A percentile compares a stretch with the other conserved stretches of the same genome.
Conservation (phyloP, 805 yeast species). For the Sugiyamaella marilandica region DNA sequence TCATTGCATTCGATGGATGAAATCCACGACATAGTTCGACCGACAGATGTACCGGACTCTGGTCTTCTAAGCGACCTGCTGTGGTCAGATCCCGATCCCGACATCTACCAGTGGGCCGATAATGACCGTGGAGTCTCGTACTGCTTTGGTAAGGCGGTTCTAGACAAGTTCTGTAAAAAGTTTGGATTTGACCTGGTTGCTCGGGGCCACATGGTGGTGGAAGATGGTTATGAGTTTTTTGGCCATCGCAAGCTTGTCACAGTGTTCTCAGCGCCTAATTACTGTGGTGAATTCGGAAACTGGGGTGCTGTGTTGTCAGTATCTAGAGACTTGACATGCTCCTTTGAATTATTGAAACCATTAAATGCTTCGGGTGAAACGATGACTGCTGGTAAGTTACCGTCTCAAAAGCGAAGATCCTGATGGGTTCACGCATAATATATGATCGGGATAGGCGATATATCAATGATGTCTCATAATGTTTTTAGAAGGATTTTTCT, state of each 20-base stretch:
- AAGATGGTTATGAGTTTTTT: slow-evolving; percentile 68
- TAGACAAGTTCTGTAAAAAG: slow-evolving; percentile 61
- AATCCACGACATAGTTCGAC: slow-evolving; percentile 61
- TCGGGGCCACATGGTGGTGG: slow-evolving; percentile 79
- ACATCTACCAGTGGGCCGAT: slow-evolving; percentile 72
- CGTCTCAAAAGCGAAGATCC: slow-evolving; percentile 1
- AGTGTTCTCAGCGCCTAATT: slow-evolving; percentile 64
- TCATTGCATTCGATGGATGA: slow-evolving; percentile 66
- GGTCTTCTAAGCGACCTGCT: slow-evolving; percentile 66
- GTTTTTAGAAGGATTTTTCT: too few species aligned
- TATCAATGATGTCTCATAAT: too few species aligned
- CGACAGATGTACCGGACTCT: slow-evolving; percentile 74
- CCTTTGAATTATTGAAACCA: slow-evolving; percentile 87
- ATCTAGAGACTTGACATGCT: slow-evolving; percentile 78
- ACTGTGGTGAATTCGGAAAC: slow-evolving; percentile 71
- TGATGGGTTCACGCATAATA: neutral
- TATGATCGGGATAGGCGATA: neutral
- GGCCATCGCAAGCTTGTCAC: slow-evolving; percentile 64
- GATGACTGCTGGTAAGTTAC: slow-evolving; percentile 1
- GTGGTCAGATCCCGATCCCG: slow-evolving; percentile 78
- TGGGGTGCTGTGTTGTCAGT: slow-evolving; percentile 98
- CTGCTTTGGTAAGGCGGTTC: slow-evolving; percentile 67
- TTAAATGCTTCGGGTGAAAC: slow-evolving; percentile 2
- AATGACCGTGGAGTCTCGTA: slow-evolving; percentile 75
- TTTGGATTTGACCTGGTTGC: slow-evolving; percentile 73